phyloP scores from a whole-genome alignment of 805 yeast genomes.

The Candida quercuum region DNA sequence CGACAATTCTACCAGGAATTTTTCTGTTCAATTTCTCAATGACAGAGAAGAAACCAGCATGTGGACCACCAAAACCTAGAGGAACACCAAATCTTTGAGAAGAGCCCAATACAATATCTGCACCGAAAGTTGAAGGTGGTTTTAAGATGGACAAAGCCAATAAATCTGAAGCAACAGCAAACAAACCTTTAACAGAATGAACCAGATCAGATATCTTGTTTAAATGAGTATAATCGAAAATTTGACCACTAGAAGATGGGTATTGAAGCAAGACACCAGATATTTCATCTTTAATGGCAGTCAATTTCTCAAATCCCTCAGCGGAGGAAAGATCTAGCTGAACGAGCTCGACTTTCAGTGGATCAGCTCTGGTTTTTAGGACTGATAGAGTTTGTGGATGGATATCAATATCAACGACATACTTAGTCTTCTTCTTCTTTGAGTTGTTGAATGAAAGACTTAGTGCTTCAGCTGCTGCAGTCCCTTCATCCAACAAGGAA shows the following conservation, averaged over 20 bases:
- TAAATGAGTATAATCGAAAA: conserved; percentile 44
- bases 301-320: conserved; percentile 31
- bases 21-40: conserved; percentile 77
- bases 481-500: conserved; percentile 90
- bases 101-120: conserved; percentile 89
- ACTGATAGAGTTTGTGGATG: conserved; percentile 88
- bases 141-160: conserved; percentile 80
- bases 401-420: conserved; percentile 67
- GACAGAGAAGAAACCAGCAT: conserved; percentile 95
- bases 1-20: conserved; percentile 95
- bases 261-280: conserved; percentile 89
- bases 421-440: conserved; percentile 63
- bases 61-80: conserved; percentile 98
- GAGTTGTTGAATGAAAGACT: conserved; percentile 64
- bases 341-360: conserved; percentile 61
- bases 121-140: conserved; percentile 82
- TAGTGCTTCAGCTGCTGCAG: conserved; percentile 98
- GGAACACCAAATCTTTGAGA: conserved; percentile 98
- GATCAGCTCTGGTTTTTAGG: conserved; percentile 69
- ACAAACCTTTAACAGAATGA: conserved; percentile 67
- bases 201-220: conserved; percentile 53
- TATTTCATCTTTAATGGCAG: conserved; percentile 31
- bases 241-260: conserved; percentile 81
- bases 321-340: conserved; percentile 49
- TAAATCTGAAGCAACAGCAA: conserved; percentile 87